phyloP scores from a whole-genome alignment of 257 asterid genomes.

The Ajuga chamaepitys region DNA sequence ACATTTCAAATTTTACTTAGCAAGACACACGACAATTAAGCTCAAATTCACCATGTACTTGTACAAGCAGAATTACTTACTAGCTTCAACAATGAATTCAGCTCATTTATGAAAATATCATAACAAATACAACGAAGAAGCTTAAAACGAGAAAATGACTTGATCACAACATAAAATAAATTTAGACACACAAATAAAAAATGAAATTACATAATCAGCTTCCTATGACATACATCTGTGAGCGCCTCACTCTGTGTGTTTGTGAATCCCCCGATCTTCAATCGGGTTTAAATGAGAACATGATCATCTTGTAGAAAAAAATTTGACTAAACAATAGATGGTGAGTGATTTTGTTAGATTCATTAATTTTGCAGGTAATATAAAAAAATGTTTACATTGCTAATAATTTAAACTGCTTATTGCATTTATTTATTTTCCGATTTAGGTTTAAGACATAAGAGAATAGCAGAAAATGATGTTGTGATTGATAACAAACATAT shows the following conservation, averaged over 20 bases:
- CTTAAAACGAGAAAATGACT: neutral
- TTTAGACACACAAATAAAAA: neutral
- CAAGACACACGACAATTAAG: slow-evolving; percentile 4
- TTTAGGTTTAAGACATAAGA: too few species aligned
- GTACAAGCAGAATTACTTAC: neutral
- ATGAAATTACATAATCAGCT: slow-evolving; percentile 2
- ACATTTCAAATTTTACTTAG: neutral
- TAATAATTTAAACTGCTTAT: too few species aligned
- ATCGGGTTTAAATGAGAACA: slow-evolving; percentile 13
- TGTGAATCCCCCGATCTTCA: slow-evolving; percentile 25
- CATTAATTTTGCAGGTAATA: too few species aligned
- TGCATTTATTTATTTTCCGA: too few species aligned
- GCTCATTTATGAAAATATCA: neutral
- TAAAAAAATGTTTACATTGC: too few species aligned
- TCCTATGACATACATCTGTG: slow-evolving; percentile 28
- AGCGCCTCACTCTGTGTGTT: slow-evolving; percentile 12
- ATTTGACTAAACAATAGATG: too few species aligned
- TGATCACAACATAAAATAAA: neutral
- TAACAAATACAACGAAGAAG: neutral
- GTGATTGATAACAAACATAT: too few species aligned
- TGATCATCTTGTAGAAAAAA: too few species aligned
- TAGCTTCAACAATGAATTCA: slow-evolving; percentile 9
- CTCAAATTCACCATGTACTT: slow-evolving; percentile 1
- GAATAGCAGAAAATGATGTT: too few species aligned
- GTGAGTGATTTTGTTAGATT: too few species aligned